Evolutionary conservation across 1,284 basidiomycete species (phyloP), one percentile per base, ranked within the genome.

Genomic region (Veloboletus limbatus): DNA sequence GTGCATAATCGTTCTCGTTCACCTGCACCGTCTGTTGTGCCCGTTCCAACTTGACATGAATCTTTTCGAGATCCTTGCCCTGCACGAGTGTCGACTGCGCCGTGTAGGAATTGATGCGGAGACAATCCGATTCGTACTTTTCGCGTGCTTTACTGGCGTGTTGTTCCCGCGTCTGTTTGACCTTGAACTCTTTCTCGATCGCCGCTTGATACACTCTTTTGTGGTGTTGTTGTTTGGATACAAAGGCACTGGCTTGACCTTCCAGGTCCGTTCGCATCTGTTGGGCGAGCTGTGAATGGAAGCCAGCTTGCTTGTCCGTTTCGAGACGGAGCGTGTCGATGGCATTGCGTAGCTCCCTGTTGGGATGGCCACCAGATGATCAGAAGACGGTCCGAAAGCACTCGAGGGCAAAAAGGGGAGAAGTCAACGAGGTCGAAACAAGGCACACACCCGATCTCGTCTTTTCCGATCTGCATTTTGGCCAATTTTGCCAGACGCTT

Each of bases 41-140:
- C 38, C 88, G 82, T 57, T 97, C 93, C 22, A 98, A 78, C 71
- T 95, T 97, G 49, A 80, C 62, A 40, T 85, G 80, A 31, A 97
- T 83, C 72, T 92, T 95, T 57, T 99, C 97, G 25, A 96, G 76
- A 54, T 98, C 96, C 55, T 85, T 86, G 27, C 96, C 97, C 68
- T 99, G 96, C 17, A 94, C 86, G 9, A 99, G 78, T 6, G 90
- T 89, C 43, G 87, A 83, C 69, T 97, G 94, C 2, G 96, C 96
- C 4, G 94, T 96, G 66, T 90, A 95, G 8, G 92, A 88, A 66
- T 98, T 98, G 76, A 98, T 95, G 52, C 88, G 84, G 52, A 97
- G 77, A 67, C 95, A 97, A 63, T 98, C 94, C 44, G 79, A 76
- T 67, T 97, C 93, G 71, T 98, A 99, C 63, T 94, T 92, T 65